phyloP scores from a whole-genome alignment of 2,329 filamentous ascomycete species.

The Exophiala calicioides region DNA sequence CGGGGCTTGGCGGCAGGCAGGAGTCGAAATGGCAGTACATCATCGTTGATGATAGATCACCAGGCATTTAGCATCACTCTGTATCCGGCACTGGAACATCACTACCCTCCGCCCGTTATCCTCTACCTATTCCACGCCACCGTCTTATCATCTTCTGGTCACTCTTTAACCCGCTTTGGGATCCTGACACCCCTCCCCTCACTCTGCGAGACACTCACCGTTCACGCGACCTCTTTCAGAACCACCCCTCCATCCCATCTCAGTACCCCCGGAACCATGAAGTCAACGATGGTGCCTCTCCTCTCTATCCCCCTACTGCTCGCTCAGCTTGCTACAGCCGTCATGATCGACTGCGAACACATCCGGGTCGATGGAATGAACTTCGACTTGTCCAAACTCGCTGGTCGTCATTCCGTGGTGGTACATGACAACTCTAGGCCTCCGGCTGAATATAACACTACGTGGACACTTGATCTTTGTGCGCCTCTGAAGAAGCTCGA shows the following conservation, averaged over 20 bases:
- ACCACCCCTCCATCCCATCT: background rate
- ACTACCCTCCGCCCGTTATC: no score
- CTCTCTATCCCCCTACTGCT: conserved; percentile 16
- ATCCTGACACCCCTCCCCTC: background rate
- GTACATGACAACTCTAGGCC: conserved; percentile 27
- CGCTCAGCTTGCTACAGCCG: conserved; percentile 15
- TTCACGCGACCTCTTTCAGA: conserved; percentile 1
- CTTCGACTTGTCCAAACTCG: conserved; percentile 42
- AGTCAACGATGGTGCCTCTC: conserved; percentile 9
- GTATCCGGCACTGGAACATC: no score
- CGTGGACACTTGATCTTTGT: conserved; percentile 81
- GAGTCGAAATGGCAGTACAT: no score
- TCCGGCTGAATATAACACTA: conserved; percentile 63
- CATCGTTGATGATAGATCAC: no score
- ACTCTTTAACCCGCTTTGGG: conserved; percentile 2
- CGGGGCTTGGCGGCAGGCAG: no score
- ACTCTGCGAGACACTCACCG: background rate
- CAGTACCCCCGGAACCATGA: conserved; percentile 15
- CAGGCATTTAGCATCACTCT: no score
- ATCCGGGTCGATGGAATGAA: conserved; percentile 40
- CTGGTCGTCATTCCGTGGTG: conserved; percentile 39
- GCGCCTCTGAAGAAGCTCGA: conserved; percentile 63
- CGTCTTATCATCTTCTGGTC: background rate
- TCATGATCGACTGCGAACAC: conserved; percentile 40
- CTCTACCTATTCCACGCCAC: background rate